Conservation (phyloP, 441 rosid species). For the Theobroma grandiflorum region DNA sequence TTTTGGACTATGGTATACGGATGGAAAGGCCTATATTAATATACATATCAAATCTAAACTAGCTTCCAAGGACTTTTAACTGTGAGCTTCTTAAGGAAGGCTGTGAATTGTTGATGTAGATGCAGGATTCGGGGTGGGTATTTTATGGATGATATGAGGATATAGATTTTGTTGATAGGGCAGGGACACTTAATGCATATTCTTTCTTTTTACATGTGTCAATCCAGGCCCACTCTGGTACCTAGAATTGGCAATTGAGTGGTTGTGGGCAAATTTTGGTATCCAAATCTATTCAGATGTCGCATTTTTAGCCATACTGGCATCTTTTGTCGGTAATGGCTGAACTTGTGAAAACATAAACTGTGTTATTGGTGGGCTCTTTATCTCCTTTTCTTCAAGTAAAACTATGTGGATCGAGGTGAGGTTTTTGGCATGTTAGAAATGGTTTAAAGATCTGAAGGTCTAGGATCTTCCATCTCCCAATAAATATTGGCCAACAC, state of each 20-base stretch:
- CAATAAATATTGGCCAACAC: neutral
- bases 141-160: neutral
- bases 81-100: neutral
- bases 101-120: neutral
- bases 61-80: neutral
- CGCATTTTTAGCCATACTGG: neutral
- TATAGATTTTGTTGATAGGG: neutral
- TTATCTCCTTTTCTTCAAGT: neutral
- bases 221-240: neutral
- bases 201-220: neutral
- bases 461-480: constrained; percentile 1
- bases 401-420: neutral
- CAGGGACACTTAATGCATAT: neutral
- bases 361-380: neutral
- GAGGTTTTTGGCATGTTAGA: neutral
- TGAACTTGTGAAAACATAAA: neutral
- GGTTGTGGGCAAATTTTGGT: neutral
- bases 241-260: neutral
- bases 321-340: neutral
- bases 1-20: neutral
- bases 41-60: neutral
- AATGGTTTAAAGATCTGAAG: neutral
- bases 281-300: constrained; percentile 8
- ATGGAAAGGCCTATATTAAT: neutral
- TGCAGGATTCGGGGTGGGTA: neutral